Base-by-base conservation (phyloP, 768 basidiomycete species). In the Rhodocollybia butyracea region DNA sequence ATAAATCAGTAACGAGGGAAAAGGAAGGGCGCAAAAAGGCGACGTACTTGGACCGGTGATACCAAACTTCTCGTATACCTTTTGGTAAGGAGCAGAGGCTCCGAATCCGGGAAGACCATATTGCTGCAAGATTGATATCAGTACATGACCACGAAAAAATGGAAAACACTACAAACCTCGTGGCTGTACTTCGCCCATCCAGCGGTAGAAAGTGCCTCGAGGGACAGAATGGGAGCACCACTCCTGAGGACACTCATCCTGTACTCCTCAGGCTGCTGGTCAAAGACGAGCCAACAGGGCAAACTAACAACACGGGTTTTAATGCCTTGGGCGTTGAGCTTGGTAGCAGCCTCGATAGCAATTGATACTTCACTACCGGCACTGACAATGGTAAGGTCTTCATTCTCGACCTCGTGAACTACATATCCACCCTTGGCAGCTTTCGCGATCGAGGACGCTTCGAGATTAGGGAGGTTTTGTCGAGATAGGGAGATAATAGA, bases 121-220 rank as follows among this genome's bases (percentile, higher is more conserved):
- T 79, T 90, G 88, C 80, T 84, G 62, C 11, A 60, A 19, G 19
- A 32, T 12, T 19, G 34, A 40, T 51, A 7, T 38, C 4, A 26
- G n/a, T 22, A 38, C 58, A 47, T 70, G 58, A 56, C 52, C 42
- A 41, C 11, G 22, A 27, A 21, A 45, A 24, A 40, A n/a, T n/a
- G 34, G 45, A 12, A 46, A 46, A 54, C 38, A 13, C n/a, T 13
- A 38, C 70, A 68, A 67, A 75, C 83, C 75, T 95, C 93, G 67
- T 96, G 94, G 61, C 87, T 86, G 77, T 91, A 93, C 72, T 87
- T 88, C 59, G 83, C 80, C 94, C 94, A 97, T 61, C 93, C 92
- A 62, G 82, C 75, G 43, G 91, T 91, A 62, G 82, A 75, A 64
- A 81, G 80, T 24, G 94, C 94, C 74, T 97, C 94, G 57, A 97